A percentile compares a stretch with the other conserved stretches of the same genome.
Conservation (phyloP, 441 rosid genomes). For the Theobroma grandiflorum region DNA sequence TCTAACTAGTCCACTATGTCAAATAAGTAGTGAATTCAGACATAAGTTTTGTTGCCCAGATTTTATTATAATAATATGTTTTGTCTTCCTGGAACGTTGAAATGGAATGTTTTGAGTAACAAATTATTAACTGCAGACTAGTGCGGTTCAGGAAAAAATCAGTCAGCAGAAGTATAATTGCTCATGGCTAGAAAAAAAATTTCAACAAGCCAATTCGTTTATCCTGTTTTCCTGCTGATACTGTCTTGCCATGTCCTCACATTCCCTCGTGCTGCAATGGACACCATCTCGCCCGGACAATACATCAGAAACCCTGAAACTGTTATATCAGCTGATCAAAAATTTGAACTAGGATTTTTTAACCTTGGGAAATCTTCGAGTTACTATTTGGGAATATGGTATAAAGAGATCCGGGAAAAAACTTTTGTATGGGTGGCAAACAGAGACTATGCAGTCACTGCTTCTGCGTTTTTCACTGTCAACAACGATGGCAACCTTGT, state of each 20-base stretch:
- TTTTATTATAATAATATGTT: too few species aligned
- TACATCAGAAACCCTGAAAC: background rate
- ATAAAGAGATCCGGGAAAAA: background rate
- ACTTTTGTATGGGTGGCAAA: conserved; percentile 27
- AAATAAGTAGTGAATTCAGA: too few species aligned
- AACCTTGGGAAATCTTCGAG: background rate
- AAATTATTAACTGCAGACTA: too few species aligned
- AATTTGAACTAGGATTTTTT: conserved; percentile 27
- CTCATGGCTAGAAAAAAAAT: background rate
- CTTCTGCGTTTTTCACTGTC: background rate
- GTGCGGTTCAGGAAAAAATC: too few species aligned
- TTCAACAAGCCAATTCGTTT: background rate
- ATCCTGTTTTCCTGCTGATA: background rate
- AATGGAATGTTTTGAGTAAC: too few species aligned
- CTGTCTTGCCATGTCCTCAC: background rate
- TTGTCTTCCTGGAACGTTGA: too few species aligned
- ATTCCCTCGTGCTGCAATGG: background rate
- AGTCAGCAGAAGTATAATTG: too few species aligned
- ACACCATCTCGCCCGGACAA: conserved; percentile 17
- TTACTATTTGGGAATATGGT: conserved; percentile 20
- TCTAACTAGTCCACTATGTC: too few species aligned
- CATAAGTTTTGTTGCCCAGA: too few species aligned
- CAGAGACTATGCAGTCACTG: background rate
- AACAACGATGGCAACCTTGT: background rate
- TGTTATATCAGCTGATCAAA: background rate